phyloP scores from a whole-genome alignment of 225 moss, liverwort and hornwort genomes.

The Thuidium tamariscinum region DNA sequence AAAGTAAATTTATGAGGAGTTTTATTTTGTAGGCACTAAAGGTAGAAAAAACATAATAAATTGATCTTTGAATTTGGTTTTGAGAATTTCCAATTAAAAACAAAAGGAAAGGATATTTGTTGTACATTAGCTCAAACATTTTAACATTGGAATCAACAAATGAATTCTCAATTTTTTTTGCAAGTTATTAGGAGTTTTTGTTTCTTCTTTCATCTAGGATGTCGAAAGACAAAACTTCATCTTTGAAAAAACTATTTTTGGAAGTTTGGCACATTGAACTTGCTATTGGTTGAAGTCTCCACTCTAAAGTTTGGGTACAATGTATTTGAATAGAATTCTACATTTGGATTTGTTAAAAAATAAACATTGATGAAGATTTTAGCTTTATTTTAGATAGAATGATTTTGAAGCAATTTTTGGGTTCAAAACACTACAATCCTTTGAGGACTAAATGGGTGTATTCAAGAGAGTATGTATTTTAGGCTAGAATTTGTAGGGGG shows the following conservation, averaged over 20 bases:
- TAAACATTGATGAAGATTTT: too few relatives aligned
- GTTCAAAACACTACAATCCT: too few relatives aligned
- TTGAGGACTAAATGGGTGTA: too few relatives aligned
- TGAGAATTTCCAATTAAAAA: not conserved
- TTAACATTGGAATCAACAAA: not conserved
- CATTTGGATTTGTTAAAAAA: not conserved
- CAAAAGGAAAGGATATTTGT: fast-evolving
- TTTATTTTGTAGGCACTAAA: not conserved
- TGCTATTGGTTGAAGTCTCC: not conserved
- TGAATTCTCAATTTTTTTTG: not conserved
- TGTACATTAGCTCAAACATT: not conserved
- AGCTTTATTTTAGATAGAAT: too few relatives aligned
- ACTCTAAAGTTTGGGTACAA: not conserved
- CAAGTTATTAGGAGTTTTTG: not conserved
- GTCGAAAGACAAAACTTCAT: not conserved
- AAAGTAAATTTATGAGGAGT: not conserved
- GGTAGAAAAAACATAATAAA: not conserved
- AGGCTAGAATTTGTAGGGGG: too few relatives aligned
- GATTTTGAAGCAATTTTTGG: too few relatives aligned
- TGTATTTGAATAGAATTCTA: not conserved
- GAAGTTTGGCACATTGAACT: not conserved
- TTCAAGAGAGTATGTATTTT: too few relatives aligned
- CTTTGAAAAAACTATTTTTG: fast-evolving
- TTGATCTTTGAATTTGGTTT: not conserved
- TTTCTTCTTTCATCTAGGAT: not conserved